A percentile compares a stretch with the other conserved stretches of the same genome.
These are phyloP conservation scores for Fusarium sp. DNA, from an alignment of 2,329 filamentous ascomycete genomes.

Conservation along the genomic window DNA sequence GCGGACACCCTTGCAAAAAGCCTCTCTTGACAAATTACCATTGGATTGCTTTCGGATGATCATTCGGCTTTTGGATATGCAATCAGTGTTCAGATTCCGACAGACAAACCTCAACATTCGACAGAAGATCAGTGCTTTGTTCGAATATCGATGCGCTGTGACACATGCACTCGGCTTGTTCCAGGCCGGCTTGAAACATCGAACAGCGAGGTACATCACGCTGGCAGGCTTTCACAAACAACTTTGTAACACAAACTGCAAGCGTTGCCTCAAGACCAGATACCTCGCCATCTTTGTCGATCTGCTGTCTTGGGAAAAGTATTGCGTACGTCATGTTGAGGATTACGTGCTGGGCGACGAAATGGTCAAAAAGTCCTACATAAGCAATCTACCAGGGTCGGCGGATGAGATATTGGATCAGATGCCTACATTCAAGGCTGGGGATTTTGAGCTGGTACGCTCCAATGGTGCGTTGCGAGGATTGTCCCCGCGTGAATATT, in stretches of 20 bases:
- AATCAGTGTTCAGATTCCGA: constrained; percentile 48
- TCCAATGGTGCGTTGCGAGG: rapidly evolving
- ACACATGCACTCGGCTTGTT: constrained; percentile 46
- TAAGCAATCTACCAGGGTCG: background rate
- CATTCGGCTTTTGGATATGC: constrained; percentile 46
- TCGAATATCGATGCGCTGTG: constrained; percentile 41
- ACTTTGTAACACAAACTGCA: constrained; percentile 36
- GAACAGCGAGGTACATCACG: constrained; percentile 39
- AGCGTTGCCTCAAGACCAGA: constrained; percentile 43
- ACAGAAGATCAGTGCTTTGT: constrained; percentile 39
- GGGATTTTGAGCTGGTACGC: background rate
- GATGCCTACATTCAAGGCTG: background rate
- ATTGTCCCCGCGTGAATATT: too few species aligned
- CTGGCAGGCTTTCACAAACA: constrained; percentile 39
- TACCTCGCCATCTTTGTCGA: background rate
- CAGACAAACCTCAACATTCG: constrained; percentile 44
- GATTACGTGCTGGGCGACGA: too few species aligned
- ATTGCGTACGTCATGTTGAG: background rate
- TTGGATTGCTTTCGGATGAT: constrained; percentile 25
- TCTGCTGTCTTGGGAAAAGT: constrained; percentile 41
- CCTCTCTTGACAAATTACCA: background rate
- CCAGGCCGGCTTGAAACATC: constrained; percentile 46
- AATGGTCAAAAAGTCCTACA: background rate
- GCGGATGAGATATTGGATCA: background rate
- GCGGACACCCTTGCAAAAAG: background rate